Conservation (phyloP, 495 filamentous ascomycete genomes). For the Penicillium atrosanguineum region DNA sequence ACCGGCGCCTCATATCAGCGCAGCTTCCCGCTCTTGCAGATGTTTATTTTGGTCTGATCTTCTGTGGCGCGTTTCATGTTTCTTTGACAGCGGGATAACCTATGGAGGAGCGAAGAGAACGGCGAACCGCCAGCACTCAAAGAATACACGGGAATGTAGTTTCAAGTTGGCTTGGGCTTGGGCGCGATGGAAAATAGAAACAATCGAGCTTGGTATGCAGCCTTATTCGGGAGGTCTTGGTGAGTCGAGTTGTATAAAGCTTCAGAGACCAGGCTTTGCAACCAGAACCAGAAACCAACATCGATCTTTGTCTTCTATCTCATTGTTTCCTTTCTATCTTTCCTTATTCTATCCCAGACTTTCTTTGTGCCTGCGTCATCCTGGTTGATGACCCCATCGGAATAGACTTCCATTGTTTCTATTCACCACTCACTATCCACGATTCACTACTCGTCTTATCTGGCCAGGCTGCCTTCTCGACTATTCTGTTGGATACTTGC, state of each 20-base stretch:
- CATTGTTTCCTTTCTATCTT: conserved; percentile 15
- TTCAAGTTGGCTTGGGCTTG: conserved; percentile 14
- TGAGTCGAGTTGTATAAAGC: conserved; percentile 20
- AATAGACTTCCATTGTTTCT: background rate
- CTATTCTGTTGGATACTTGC: background rate
- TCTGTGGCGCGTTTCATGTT: conserved; percentile 17
- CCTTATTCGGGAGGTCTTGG: background rate
- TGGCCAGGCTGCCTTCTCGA: background rate
- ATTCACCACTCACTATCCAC: conserved; percentile 1
- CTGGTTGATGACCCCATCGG: conserved; percentile 9
- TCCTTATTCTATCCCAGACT: conserved; percentile 3
- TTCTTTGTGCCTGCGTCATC: conserved; percentile 17
- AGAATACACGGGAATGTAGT: conserved; percentile 5
- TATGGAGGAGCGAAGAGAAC: conserved; percentile 12
- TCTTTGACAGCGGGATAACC: background rate
- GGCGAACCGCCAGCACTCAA: conserved; percentile 12
- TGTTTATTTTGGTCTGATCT: conserved; percentile 4
- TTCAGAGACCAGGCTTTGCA: background rate
- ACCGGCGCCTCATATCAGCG: background rate
- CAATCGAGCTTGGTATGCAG: conserved; percentile 8
- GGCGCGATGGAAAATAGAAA: conserved; percentile 17
- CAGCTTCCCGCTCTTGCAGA: background rate
- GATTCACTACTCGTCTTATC: background rate
- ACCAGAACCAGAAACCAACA: background rate
- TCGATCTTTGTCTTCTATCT: background rate